phyloP scores from a whole-genome alignment of 371 early-diverging fungal genomes.

The Encephalitozoon romaleae region DNA sequence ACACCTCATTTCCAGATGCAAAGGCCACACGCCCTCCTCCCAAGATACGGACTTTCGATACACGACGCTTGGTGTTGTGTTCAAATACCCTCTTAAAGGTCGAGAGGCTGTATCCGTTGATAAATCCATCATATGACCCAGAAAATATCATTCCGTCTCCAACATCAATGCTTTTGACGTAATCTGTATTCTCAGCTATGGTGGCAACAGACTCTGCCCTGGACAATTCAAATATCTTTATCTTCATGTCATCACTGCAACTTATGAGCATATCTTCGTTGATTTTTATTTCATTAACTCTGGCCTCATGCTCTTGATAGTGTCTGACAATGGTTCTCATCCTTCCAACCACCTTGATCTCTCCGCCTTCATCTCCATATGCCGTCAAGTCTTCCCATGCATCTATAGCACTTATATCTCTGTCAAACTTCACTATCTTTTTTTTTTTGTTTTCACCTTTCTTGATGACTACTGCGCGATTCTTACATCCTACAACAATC shows the following conservation, averaged over 20 bases:
- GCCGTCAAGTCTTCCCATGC: background rate
- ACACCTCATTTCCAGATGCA: conserved; percentile 8
- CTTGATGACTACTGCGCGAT: conserved; percentile 1
- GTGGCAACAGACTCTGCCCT: conserved; percentile 16
- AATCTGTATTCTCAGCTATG: background rate
- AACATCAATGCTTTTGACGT: conserved; percentile 6
- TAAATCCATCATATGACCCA: conserved; percentile 10
- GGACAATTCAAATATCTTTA: conserved; percentile 21
- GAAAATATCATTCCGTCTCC: conserved; percentile 8
- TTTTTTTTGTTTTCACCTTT: background rate
- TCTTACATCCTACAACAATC: conserved; percentile 1
- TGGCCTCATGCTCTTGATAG: conserved; percentile 36
- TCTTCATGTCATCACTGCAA: conserved; percentile 23
- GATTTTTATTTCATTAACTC: conserved; percentile 23
- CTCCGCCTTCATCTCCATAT: conserved; percentile 29
- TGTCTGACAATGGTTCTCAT: conserved; percentile 17
- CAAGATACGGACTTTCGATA: background rate
- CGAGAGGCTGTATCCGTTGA: background rate
- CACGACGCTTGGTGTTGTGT: background rate
- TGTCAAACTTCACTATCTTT: conserved; percentile 34
- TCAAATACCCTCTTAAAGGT: background rate
- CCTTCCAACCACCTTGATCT: conserved; percentile 17
- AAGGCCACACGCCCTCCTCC: background rate
- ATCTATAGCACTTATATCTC: conserved; percentile 8
- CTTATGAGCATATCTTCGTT: conserved; percentile 11